These are phyloP conservation scores for Zanthoxylum bungeanum DNA, from an alignment of 345 rosid species.

Conservation along the genomic window DNA sequence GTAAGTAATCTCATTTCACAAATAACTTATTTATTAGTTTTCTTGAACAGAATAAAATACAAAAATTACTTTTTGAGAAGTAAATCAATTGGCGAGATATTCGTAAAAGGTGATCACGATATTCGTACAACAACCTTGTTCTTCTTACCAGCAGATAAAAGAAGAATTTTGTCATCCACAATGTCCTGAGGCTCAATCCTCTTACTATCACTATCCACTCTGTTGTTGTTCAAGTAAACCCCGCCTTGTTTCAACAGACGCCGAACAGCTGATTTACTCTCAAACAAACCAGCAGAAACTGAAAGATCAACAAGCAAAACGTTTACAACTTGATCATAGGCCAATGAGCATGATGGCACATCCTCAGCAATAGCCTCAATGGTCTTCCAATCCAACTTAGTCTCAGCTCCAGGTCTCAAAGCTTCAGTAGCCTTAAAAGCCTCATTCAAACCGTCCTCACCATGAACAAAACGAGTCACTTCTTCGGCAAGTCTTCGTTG, in stretches of 20 bases:
- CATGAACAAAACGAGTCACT: conserved; percentile 88
- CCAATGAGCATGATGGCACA: conserved; percentile 75
- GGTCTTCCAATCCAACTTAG: conserved; percentile 81
- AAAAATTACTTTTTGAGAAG: not conserved
- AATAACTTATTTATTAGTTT: not conserved
- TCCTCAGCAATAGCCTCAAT: conserved; percentile 86
- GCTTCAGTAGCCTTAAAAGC: conserved; percentile 93
- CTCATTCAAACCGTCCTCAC: conserved; percentile 83
- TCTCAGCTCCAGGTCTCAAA: conserved; percentile 86
- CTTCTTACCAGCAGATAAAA: conserved; percentile 93
- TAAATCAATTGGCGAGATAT: not conserved
- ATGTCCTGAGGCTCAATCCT: conserved; percentile 69
- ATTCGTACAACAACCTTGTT: conserved; percentile 84
- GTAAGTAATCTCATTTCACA: not conserved
- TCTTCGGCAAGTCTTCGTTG: conserved; percentile 88
- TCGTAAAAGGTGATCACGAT: conserved; percentile 34
- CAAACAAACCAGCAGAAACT: conserved; percentile 77
- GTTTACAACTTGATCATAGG: conserved; percentile 52
- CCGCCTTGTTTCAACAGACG: conserved; percentile 94
- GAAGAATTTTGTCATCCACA: conserved; percentile 85
- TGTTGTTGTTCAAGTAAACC: conserved; percentile 82
- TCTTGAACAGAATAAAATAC: not conserved
- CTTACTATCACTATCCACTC: conserved; percentile 71
- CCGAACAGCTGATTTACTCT: conserved; percentile 80
- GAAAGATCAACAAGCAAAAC: conserved; percentile 63